Percentiles rank a stretch among this genome's conserved stretches.
phyloP scores from a whole-genome alignment of 495 filamentous ascomycete species.

The Penicillium desertorum region DNA sequence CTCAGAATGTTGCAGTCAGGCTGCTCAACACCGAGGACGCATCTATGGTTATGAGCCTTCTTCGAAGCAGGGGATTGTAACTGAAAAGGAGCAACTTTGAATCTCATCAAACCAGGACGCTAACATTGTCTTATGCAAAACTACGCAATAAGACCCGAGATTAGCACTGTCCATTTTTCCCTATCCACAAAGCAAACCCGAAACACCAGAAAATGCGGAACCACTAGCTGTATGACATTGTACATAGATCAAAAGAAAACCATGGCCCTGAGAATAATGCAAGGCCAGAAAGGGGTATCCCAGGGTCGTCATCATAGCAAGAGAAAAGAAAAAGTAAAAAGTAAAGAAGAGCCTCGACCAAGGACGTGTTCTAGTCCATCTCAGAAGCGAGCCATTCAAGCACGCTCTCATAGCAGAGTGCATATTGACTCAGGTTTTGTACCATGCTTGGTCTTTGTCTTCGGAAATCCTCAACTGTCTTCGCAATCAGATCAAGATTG shows the following conservation, averaged over 20 bases:
- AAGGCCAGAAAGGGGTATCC: slow-evolving; percentile 11
- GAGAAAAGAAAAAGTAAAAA: not conserved
- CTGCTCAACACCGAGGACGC: not conserved
- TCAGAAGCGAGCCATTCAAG: slow-evolving; percentile 77
- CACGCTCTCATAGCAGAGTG: slow-evolving; percentile 93
- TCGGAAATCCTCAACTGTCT: slow-evolving; percentile 86
- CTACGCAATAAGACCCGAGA: not conserved
- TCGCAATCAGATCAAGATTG: slow-evolving; percentile 72
- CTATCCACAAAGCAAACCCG: not conserved
- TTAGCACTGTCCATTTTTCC: not conserved
- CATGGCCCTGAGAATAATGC: slow-evolving; percentile 9
- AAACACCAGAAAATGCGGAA: slow-evolving; percentile 14
- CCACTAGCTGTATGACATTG: slow-evolving; percentile 11
- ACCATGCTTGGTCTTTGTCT: slow-evolving; percentile 93
- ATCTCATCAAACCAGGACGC: not conserved
- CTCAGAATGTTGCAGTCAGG: not conserved
- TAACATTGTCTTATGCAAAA: not conserved
- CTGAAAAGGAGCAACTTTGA: not conserved
- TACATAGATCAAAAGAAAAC: slow-evolving; percentile 4
- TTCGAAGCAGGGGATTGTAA: not conserved
- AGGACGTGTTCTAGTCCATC: slow-evolving; percentile 25
- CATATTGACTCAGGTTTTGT: slow-evolving; percentile 90
- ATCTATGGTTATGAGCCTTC: not conserved
- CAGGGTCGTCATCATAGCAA: slow-evolving; percentile 10
- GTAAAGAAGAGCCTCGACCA: not conserved